Base-by-base conservation (phyloP, 345 rosid species). In the Salix viminalis region DNA sequence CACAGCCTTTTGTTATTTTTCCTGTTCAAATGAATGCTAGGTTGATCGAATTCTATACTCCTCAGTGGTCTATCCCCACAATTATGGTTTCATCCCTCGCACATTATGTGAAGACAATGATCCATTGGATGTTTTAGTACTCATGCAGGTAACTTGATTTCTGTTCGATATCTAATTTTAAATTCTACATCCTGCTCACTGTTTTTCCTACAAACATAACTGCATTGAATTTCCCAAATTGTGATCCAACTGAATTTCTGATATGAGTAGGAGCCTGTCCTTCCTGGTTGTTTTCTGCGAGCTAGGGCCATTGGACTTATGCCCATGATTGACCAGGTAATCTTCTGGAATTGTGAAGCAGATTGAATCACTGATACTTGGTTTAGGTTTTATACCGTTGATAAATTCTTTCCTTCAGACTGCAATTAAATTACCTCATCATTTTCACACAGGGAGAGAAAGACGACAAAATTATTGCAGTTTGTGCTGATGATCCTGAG, bases 281-380 rank as follows among this genome's bases (percentile, higher is more conserved):
- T 95, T 85, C 96, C 99, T 1, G 99, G 99, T 42, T 90, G 97
- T 80, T 95, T 95, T 75, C 86, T 93, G 36, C 90, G 99, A 76
- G 99, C 99, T 78, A 89, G 87, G 81, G 99, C 99, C 79, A 93
- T 95, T 68, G 99, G 99, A 78, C 84, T 93, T 62, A 95, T 95
- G 98, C 99, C 99, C 56, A 95, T 95, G 99, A 95, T 95, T 85
- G 99, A 95, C 80, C 97, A 91, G 95, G 97, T 92, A 69, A 46
- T n/a, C n/a, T 12, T 68, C 16, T 26, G 26, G n/a, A 37, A 39
- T 30, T 58, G 21, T 73, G 15, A 39, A 48, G 50, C 21, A 70
- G 26, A 69, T 52, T 36, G 52, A 70, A 41, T 24, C 65, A 61
- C 2, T 23, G 30, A 58, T 10, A 10, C 64, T 23, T n/a, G 64